phyloP scores from a whole-genome alignment of 495 filamentous ascomycete species.

The Podospora australis region DNA sequence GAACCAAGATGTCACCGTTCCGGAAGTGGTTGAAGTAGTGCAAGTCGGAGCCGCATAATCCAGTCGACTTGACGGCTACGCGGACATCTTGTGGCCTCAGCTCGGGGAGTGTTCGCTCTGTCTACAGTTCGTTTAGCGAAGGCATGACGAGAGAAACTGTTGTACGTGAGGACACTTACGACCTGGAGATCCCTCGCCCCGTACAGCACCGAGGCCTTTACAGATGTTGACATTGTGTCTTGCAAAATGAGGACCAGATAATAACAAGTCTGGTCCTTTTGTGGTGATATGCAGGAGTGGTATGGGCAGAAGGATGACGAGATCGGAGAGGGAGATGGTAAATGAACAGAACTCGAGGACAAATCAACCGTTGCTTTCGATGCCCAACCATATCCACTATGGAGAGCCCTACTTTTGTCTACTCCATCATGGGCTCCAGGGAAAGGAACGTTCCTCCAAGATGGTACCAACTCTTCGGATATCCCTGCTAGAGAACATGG shows the following conservation, averaged over 20 bases:
- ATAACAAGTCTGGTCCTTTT: no score
- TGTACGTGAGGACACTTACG: slow-evolving; percentile 38
- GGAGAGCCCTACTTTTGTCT: no score
- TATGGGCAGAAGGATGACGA: no score
- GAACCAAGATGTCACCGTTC: slow-evolving; percentile 60
- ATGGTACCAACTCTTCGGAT: no score
- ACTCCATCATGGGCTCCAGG: no score
- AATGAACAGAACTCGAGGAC: no score
- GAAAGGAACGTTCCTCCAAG: no score
- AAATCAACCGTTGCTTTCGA: no score
- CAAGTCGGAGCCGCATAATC: slow-evolving; percentile 63
- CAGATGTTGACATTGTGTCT: slow-evolving; percentile 19
- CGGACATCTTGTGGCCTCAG: slow-evolving; percentile 49
- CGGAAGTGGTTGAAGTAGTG: slow-evolving; percentile 64
- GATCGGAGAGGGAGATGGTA: not conserved
- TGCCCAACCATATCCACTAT: no score
- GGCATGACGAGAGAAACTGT: not conserved
- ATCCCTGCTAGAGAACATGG: no score
- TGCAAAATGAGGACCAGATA: not conserved
- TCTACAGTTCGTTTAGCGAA: slow-evolving; percentile 26
- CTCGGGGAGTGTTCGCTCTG: slow-evolving; percentile 36
- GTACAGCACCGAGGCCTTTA: slow-evolving; percentile 62
- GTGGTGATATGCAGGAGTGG: not conserved
- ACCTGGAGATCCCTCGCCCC: slow-evolving; percentile 61
- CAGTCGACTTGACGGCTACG: slow-evolving; percentile 51